Evolutionary conservation across 768 basidiomycete species (phyloP).

Genomic region (Mycena haematopus): DNA sequence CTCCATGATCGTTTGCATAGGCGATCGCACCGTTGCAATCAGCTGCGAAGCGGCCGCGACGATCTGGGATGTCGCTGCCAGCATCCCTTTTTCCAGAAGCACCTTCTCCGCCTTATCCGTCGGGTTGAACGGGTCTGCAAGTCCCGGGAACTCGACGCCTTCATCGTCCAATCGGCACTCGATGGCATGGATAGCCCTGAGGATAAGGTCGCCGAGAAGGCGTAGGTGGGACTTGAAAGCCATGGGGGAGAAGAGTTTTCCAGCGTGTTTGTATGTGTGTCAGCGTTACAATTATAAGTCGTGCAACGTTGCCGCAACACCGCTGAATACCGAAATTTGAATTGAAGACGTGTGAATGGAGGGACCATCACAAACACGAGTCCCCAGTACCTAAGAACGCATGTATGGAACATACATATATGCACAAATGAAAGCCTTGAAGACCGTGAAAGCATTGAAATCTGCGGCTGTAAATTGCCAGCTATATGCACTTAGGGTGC

Average conservation of each 20-base stretch:
- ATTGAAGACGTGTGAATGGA: not conserved
- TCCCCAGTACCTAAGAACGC: not conserved
- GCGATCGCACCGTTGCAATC: slow-evolving; percentile 31
- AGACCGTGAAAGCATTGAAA: too few relatives aligned
- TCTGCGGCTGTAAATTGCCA: not conserved
- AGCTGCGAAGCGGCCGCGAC: slow-evolving; percentile 35
- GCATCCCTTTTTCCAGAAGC: slow-evolving; percentile 15
- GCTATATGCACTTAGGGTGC: not conserved
- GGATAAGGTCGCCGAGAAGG: slow-evolving; percentile 19
- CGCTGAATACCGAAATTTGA: not conserved
- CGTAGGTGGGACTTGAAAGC: slow-evolving; percentile 11
- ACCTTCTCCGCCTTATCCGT: not conserved
- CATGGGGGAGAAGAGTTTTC: not conserved
- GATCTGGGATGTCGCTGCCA: slow-evolving; percentile 24
- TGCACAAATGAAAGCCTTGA: not conserved
- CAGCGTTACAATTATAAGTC: not conserved
- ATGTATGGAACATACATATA: not conserved
- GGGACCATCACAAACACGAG: slow-evolving; percentile 7
- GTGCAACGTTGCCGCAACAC: slow-evolving; percentile 4
- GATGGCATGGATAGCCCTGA: slow-evolving; percentile 11
- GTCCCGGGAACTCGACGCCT: slow-evolving; percentile 7
- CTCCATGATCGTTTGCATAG: slow-evolving; percentile 26
- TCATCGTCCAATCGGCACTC: slow-evolving; percentile 7
- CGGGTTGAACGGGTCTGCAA: slow-evolving; percentile 1
- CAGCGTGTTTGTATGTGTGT: not conserved